Base-by-base conservation (phyloP, 768 basidiomycete species). In the Clavaria fumosa region DNA sequence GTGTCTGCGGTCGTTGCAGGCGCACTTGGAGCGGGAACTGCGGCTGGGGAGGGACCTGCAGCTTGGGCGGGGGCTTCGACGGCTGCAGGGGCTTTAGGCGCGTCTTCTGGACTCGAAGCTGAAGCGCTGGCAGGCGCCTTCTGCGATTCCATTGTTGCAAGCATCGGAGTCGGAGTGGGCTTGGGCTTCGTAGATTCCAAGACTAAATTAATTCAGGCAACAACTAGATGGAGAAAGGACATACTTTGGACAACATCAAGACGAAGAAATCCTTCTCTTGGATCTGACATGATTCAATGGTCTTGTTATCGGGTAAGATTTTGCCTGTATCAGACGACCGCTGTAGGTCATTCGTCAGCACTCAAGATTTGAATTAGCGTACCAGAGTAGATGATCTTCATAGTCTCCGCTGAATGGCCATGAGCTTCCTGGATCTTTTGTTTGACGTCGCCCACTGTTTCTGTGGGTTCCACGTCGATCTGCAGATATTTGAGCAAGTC, bases 181-280 rank as follows among this genome's bases (percentile, higher is more conserved):
- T 76, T 79, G 26, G 72, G 76, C 77, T 79, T 35, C 20, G 2
- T 34, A 20, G 3, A 31, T n/a, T 31, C 7, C 23, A 34, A n/a
- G n/a, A n/a, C n/a, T n/a, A n/a, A 23, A 10, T 10, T 38, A 11
- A 37, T 30, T 31, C 7, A 18, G 34, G 17, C 33, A 32, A 7
- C 35, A 28, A 23, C 27, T 38, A 23, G 28, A 36, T 10, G 27
- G 28, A 15, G 26, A 23, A 17, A 21, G 37, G 26, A 31, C 62
- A 34, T 44, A 91, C 91, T 75, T 95, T 97, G 35, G 89, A 74
- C 23, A 96, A 85, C 93, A 97, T 99, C 30, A 99, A 74, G n/a
- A 99, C 95, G 43, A 97, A 63, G 63, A 99, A 99, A 57, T 95
- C 93, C 64, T 95, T 97, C 60, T 97, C 93, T 63, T 95, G 91